These are phyloP conservation scores for Arthrobotrys sinensis DNA, from an alignment of 2,329 filamentous ascomycete genomes.

Conservation along the genomic window DNA sequence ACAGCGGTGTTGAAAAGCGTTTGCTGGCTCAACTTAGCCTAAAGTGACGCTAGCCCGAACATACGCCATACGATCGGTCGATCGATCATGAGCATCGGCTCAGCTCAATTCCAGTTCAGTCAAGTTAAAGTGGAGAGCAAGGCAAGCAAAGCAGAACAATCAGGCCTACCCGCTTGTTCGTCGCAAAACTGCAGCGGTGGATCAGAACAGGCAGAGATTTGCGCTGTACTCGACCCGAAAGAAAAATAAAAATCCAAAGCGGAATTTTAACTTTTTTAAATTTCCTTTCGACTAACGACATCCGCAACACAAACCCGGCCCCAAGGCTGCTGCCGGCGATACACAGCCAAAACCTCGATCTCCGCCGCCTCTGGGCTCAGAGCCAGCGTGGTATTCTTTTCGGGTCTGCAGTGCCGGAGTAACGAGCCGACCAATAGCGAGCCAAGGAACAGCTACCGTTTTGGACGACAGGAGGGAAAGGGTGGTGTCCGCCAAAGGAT, in stretches of 20 bases:
- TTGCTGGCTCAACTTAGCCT: conserved; percentile 16
- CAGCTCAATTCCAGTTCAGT: not conserved
- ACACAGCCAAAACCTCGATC: conserved; percentile 57
- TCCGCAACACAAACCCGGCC: conserved; percentile 34
- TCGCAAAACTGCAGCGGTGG: not conserved
- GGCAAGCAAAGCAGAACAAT: conserved; percentile 10
- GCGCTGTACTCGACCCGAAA: conserved; percentile 8
- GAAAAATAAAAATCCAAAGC: not conserved
- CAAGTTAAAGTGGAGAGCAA: not conserved
- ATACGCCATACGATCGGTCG: conserved; percentile 19
- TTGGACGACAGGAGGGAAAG: not conserved
- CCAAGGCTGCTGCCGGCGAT: conserved; percentile 29
- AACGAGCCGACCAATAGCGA: conserved; percentile 29
- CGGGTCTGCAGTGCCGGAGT: conserved; percentile 31
- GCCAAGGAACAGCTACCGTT: conserved; percentile 22
- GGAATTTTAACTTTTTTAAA: conserved; percentile 29
- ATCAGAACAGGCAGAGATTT: conserved; percentile 43
- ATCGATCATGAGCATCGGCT: conserved; percentile 21
- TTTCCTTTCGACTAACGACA: conserved; percentile 35
- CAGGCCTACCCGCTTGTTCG: conserved; percentile 17
- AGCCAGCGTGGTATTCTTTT: conserved; percentile 4
- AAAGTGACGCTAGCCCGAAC: conserved; percentile 1
- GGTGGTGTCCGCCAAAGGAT: conserved; percentile 5
- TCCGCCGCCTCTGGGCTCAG: not conserved
- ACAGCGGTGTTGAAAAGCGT: conserved; percentile 2